phyloP scores from a whole-genome alignment of 192 early-diverging fungal species.

The Coemansia sp. region DNA sequence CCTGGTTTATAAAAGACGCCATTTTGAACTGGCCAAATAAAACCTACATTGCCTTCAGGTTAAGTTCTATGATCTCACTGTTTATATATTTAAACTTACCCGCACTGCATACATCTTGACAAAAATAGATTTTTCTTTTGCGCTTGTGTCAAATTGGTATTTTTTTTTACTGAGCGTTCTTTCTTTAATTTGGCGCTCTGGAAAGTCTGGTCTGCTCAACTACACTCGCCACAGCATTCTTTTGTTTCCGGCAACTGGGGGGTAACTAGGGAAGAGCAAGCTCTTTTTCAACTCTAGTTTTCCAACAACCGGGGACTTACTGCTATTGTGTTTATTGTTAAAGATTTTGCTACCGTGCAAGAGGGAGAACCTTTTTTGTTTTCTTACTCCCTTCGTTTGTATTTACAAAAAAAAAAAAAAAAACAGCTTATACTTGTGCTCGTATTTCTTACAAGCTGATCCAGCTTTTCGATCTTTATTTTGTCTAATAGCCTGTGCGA shows the following conservation, averaged over 20 bases:
- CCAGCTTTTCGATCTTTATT: too few relatives aligned
- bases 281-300: constrained; percentile 1
- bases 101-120: background rate
- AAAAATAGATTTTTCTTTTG: background rate
- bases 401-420: too few relatives aligned
- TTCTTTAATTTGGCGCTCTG: background rate
- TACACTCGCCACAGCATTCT: constrained; percentile 6
- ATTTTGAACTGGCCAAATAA: too few relatives aligned
- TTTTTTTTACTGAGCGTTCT: background rate
- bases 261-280: background rate
- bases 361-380: too few relatives aligned
- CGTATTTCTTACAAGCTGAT: too few relatives aligned
- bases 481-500: too few relatives aligned
- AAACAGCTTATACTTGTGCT: too few relatives aligned
- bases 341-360: constrained; percentile 1
- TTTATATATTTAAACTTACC: too few relatives aligned
- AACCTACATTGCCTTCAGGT: too few relatives aligned
- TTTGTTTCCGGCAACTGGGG: constrained; percentile 1
- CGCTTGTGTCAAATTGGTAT: background rate
- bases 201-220: background rate
- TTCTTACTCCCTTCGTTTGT: too few relatives aligned
- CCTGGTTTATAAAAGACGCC: too few relatives aligned
- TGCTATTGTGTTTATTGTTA: constrained; percentile 12
- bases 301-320: constrained; percentile 6
- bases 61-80: too few relatives aligned